Conservation (phyloP, 495 filamentous ascomycete genomes). For the Talaromyces stipitatus region DNA sequence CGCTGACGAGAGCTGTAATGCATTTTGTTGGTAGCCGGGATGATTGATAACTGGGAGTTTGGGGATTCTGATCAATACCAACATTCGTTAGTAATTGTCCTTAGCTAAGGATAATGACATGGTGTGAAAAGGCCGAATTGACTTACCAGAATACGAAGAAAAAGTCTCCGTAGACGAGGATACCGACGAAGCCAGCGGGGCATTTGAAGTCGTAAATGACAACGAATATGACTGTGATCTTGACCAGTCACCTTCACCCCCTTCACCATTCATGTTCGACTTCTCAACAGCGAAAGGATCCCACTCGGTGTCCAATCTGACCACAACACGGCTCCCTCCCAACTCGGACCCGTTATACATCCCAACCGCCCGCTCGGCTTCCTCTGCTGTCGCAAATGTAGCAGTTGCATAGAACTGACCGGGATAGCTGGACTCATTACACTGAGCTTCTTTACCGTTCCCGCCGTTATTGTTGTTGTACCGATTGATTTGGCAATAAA, state of each 20-base stretch:
- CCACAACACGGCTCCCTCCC: background rate
- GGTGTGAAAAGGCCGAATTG: background rate
- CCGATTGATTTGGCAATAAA: background rate
- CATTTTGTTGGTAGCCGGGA: background rate
- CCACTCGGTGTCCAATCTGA: background rate
- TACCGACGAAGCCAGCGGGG: background rate
- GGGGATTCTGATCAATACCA: background rate
- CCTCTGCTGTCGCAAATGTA: slow-evolving; percentile 26
- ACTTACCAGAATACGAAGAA: background rate
- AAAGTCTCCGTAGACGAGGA: background rate
- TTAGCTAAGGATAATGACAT: background rate
- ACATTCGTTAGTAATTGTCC: background rate
- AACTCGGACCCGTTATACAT: slow-evolving; percentile 21
- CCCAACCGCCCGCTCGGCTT: slow-evolving; percentile 24
- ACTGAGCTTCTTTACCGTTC: background rate
- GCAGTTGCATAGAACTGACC: slow-evolving; percentile 18
- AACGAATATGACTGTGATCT: background rate
- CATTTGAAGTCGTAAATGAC: background rate
- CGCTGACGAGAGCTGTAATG: background rate
- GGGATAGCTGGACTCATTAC: background rate
- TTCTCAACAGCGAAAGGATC: background rate
- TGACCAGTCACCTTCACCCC: background rate
- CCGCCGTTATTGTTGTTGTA: background rate
- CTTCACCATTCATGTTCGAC: background rate
- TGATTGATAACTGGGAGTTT: background rate